Evolutionary conservation across 179 eudicot genomes (phyloP).

Genomic region (Silene noctiflora): DNA sequence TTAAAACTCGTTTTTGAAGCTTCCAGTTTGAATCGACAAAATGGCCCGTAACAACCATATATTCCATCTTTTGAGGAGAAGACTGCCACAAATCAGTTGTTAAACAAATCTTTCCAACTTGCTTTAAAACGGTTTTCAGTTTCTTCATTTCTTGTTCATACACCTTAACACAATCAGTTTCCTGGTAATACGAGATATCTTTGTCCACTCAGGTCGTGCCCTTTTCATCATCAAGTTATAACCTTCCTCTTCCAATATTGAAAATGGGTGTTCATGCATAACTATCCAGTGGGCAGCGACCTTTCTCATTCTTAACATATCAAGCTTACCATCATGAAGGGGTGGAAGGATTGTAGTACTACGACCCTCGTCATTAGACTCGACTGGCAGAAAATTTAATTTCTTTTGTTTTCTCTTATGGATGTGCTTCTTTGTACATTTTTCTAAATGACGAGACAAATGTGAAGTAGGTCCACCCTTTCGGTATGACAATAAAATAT

Average conservation of each 20-base stretch:
- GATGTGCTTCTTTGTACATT: background rate
- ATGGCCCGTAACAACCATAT: conserved; percentile 12
- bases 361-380: background rate
- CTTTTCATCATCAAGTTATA: conserved; percentile 19
- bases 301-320: conserved; percentile 22
- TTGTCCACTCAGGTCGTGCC: conserved; percentile 11
- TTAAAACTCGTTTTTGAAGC: conserved; percentile 1
- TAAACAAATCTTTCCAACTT: conserved; percentile 4
- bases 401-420: background rate
- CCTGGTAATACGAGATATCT: conserved; percentile 8
- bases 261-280: conserved; percentile 19
- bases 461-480: conserved; percentile 11
- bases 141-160: conserved; percentile 15
- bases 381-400: conserved; percentile 8
- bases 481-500: too few relatives aligned
- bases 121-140: background rate
- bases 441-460: background rate
- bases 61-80: background rate
- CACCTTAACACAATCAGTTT: conserved; percentile 8
- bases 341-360: background rate
- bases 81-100: conserved; percentile 7
- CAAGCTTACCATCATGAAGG: conserved; percentile 19
- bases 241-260: conserved; percentile 11
- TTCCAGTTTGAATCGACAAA: conserved; percentile 15
- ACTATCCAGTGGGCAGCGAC: conserved; percentile 11